phyloP scores from a whole-genome alignment of 1,284 basidiomycete species.

The Thecaphora thlaspeos region DNA sequence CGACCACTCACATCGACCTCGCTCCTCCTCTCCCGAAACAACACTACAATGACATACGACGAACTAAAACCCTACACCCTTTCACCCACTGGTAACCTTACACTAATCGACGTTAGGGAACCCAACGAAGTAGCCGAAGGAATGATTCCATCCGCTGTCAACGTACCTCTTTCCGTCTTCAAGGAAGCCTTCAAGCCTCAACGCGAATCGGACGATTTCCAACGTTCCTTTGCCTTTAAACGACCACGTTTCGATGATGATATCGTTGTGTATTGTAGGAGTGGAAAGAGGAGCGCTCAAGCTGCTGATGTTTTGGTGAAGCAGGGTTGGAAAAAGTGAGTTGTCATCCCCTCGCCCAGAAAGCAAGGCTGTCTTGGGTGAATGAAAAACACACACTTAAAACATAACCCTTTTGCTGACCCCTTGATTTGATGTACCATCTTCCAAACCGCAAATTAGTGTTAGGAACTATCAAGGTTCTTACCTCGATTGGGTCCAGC shows the following conservation, averaged over 20 bases:
- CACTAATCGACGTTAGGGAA: slow-evolving; percentile 75
- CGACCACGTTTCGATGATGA: slow-evolving; percentile 77
- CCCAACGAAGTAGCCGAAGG: slow-evolving; percentile 89
- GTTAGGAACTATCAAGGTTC: slow-evolving; percentile 84
- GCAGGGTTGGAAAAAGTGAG: slow-evolving; percentile 81
- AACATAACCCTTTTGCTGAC: no score
- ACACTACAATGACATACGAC: slow-evolving; percentile 68
- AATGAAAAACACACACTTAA: slow-evolving; percentile 1
- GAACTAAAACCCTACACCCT: slow-evolving; percentile 79
- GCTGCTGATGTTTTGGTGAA: slow-evolving; percentile 81
- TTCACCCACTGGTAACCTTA: slow-evolving; percentile 69
- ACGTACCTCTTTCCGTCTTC: slow-evolving; percentile 82
- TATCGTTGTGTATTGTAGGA: slow-evolving; percentile 90
- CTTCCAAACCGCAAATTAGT: slow-evolving; percentile 59
- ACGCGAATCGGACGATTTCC: slow-evolving; percentile 52
- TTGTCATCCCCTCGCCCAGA: slow-evolving; percentile 4
- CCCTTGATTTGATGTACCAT: no score
- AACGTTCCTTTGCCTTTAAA: slow-evolving; percentile 70
- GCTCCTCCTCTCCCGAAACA: slow-evolving; percentile 15
- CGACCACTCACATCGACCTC: slow-evolving; percentile 6
- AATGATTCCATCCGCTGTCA: slow-evolving; percentile 91
- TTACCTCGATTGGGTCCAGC: slow-evolving; percentile 85
- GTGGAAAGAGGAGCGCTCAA: slow-evolving; percentile 78
- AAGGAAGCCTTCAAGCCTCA: slow-evolving; percentile 67
- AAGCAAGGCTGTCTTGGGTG: background rate